Conservation (phyloP, 1,284 basidiomycete genomes). For the Apiotrichum gracile region DNA sequence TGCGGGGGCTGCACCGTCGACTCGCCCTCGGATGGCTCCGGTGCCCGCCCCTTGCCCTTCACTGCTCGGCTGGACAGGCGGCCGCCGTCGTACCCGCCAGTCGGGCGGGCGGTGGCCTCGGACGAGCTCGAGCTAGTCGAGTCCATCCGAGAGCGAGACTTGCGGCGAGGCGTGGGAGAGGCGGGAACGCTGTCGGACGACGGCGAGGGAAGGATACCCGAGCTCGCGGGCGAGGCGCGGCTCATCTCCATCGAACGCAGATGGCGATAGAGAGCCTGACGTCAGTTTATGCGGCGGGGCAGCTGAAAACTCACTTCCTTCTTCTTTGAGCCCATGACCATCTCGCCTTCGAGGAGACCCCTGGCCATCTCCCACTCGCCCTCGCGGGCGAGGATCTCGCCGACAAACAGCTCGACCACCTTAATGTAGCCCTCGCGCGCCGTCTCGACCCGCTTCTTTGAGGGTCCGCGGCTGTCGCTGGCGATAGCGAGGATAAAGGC, state of each 20-base stretch:
- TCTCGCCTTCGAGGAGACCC: constrained; percentile 39
- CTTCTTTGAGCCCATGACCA: constrained; percentile 36
- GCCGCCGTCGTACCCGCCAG: not conserved
- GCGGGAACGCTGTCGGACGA: not conserved
- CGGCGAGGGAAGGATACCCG: too few species aligned
- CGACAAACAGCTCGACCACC: constrained; percentile 42
- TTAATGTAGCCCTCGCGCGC: constrained; percentile 41
- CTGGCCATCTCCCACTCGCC: constrained; percentile 45
- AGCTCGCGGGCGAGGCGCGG: constrained; percentile 19
- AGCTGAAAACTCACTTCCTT: constrained; percentile 34
- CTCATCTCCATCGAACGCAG: constrained; percentile 24
- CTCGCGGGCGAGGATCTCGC: constrained; percentile 38
- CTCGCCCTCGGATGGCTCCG: constrained; percentile 5
- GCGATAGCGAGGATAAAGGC: constrained; percentile 27
- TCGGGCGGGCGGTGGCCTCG: constrained; percentile 15
- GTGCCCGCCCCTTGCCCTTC: constrained; percentile 7
- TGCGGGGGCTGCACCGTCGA: constrained; percentile 8
- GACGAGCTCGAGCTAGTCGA: constrained; percentile 3
- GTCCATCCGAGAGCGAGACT: constrained; percentile 1
- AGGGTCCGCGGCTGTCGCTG: constrained; percentile 5
- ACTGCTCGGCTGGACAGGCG: not conserved
- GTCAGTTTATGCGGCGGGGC: too few species aligned
- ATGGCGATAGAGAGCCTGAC: constrained; percentile 38
- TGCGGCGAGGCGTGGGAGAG: constrained; percentile 1
- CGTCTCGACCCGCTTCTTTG: constrained; percentile 26